Evolutionary conservation across 306 rosid genomes (phyloP), one percentile per base, ranked within the genome.

Genomic region (Bauhinia variegata): DNA sequence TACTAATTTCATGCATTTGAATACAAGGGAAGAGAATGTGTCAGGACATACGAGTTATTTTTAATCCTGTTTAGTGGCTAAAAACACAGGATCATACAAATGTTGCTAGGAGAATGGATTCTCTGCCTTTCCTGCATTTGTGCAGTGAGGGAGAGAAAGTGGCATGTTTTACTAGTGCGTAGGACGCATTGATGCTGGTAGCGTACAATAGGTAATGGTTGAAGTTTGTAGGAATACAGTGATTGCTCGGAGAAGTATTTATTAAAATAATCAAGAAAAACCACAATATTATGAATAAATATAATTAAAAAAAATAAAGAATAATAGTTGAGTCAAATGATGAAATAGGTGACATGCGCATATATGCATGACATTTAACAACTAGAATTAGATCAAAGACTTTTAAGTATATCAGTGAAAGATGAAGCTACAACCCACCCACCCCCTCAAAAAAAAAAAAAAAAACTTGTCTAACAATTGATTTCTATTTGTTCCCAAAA

Each of bases 1-100:
- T 2, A 28, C 15, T 73, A 23, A 60, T 67, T 67, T 53, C 46
- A 41, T 36, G 39, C 59, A 55, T 16, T 62, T 68, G 37, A 46
- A 52, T 46, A 62, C 48, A 70, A 68, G 5, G 9, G 38, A 32
- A 63, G 36, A 60, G 19, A 54, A 47, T 54, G 49, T 43, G 36
- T 60, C 31, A 34, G 70, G 52, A 46, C 39, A 49, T 16, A 14
- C 54, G 47, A 55, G 43, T 65, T 34, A 12, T 15, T 9, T 42
- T 54, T 54, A 64, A 60, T 60, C 56, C 71, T 67, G 5, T 67
- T 47, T 31, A 63, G 37, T 50, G 60, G 60, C 49, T 54, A 33
- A 16, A 15, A 38, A 43, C 58, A 43, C 53, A 60, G 66, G 55
- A 38, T 48, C 37, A 6, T 59, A 17, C 54, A 62, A 36, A 28